Conservation (phyloP, 441 rosid species). For the Manihot esculenta region DNA sequence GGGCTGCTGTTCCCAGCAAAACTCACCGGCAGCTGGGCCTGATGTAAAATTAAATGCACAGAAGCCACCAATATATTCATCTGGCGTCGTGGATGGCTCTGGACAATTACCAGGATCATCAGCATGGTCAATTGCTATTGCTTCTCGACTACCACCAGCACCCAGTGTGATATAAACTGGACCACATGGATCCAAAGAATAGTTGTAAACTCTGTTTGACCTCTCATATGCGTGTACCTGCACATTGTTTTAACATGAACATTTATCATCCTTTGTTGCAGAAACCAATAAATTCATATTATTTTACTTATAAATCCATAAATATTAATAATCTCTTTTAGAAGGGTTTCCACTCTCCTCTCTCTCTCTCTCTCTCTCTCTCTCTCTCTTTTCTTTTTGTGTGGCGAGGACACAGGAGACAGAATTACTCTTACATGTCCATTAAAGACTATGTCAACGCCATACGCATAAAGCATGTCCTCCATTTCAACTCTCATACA, state of each 20-base stretch:
- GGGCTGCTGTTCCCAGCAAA: slow-evolving; percentile 74
- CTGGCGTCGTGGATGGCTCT: slow-evolving; percentile 43
- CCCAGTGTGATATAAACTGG: slow-evolving; percentile 72
- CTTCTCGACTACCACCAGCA: slow-evolving; percentile 66
- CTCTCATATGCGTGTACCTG: slow-evolving; percentile 96
- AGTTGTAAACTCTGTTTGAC: slow-evolving; percentile 81
- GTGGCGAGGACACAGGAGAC: background rate
- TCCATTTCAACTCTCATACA: slow-evolving; percentile 51
- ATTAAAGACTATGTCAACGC: slow-evolving; percentile 52
- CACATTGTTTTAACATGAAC: slow-evolving; percentile 10
- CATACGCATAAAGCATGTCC: slow-evolving; percentile 40
- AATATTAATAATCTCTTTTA: background rate
- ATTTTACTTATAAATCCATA: background rate
- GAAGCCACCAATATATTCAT: slow-evolving; percentile 42
- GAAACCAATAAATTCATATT: background rate
- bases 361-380: too few relatives aligned
- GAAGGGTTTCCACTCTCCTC: too few relatives aligned
- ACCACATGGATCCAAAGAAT: slow-evolving; percentile 72
- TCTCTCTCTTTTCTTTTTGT: too few relatives aligned
- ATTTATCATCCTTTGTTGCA: slow-evolving; percentile 1
- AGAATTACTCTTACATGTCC: slow-evolving; percentile 42
- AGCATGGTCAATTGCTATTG: slow-evolving; percentile 58
- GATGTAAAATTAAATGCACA: slow-evolving; percentile 66
- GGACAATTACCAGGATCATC: slow-evolving; percentile 84
- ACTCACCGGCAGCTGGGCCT: slow-evolving; percentile 54